Evolutionary conservation across 2,329 filamentous ascomycete species (phyloP).

Genomic region (Escovopsis weberi): DNA sequence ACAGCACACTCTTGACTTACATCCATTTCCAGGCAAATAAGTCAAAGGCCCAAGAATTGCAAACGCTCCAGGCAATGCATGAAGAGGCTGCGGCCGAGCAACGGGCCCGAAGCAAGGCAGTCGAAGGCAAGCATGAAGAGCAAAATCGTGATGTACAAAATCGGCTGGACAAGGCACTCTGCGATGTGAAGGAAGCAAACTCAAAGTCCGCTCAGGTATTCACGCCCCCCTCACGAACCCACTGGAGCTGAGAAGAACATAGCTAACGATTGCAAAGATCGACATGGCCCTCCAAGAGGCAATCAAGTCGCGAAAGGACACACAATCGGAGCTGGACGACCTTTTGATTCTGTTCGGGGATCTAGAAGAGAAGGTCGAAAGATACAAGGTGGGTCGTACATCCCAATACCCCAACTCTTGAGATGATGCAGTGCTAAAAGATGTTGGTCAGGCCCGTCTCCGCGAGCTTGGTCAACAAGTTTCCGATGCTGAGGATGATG

Average conservation of each 20-base stretch:
- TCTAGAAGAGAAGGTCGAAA: slow-evolving; percentile 59
- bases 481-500: slow-evolving; percentile 62
- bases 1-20: background rate
- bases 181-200: slow-evolving; percentile 9
- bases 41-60: slow-evolving; percentile 43
- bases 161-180: slow-evolving; percentile 11
- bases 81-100: slow-evolving; percentile 25
- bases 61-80: slow-evolving; percentile 32
- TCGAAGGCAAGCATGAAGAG: slow-evolving; percentile 11
- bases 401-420: no score
- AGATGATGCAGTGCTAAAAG: background rate
- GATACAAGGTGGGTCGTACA: slow-evolving; percentile 49
- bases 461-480: slow-evolving; percentile 53
- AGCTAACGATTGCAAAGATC: slow-evolving; percentile 11
- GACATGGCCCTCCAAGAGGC: slow-evolving; percentile 24
- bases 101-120: slow-evolving; percentile 10
- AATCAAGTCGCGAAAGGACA: slow-evolving; percentile 46
- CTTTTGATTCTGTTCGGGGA: slow-evolving; percentile 70
- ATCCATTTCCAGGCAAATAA: slow-evolving; percentile 35
- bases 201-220: slow-evolving; percentile 15
- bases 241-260: background rate
- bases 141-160: slow-evolving; percentile 13
- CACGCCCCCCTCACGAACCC: background rate
- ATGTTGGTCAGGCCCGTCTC: slow-evolving; percentile 34
- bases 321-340: slow-evolving; percentile 65